phyloP scores from a whole-genome alignment of 441 rosid species.

The Metrosideros polymorpha region DNA sequence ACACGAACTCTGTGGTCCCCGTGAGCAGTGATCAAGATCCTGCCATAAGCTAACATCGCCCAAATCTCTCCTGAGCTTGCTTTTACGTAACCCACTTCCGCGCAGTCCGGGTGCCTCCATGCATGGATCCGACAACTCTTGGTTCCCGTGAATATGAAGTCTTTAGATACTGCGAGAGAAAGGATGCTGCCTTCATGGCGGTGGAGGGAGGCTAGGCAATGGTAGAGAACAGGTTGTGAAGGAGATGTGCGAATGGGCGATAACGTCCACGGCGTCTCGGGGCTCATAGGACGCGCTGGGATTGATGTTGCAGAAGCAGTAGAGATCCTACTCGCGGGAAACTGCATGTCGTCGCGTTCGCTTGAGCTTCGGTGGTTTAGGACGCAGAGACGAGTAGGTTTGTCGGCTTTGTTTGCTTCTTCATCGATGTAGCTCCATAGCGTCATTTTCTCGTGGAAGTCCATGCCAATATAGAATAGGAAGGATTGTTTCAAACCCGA shows the following conservation, averaged over 20 bases:
- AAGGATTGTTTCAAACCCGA: background rate
- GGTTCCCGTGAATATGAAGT: slow-evolving; percentile 8
- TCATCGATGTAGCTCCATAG: background rate
- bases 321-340: background rate
- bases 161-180: slow-evolving; percentile 3
- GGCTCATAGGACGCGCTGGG: background rate
- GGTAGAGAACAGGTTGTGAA: slow-evolving; percentile 3
- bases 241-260: background rate
- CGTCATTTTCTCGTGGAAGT: background rate
- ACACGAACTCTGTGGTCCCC: slow-evolving; percentile 31
- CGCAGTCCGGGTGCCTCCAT: slow-evolving; percentile 1
- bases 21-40: slow-evolving; percentile 41
- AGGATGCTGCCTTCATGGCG: slow-evolving; percentile 3
- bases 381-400: background rate
- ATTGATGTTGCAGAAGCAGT: background rate
- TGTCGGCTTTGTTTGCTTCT: background rate
- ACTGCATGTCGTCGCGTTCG: background rate
- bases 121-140: slow-evolving; percentile 4
- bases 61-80: slow-evolving; percentile 28
- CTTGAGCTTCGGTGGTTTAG: background rate
- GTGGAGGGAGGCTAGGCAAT: slow-evolving; percentile 7
- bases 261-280: slow-evolving; percentile 4
- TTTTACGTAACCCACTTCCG: slow-evolving; percentile 20
- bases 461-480: background rate
- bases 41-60: slow-evolving; percentile 30